Base-by-base conservation (phyloP, 1,139 yeast species). In the Scheffersomyces insectosa region DNA sequence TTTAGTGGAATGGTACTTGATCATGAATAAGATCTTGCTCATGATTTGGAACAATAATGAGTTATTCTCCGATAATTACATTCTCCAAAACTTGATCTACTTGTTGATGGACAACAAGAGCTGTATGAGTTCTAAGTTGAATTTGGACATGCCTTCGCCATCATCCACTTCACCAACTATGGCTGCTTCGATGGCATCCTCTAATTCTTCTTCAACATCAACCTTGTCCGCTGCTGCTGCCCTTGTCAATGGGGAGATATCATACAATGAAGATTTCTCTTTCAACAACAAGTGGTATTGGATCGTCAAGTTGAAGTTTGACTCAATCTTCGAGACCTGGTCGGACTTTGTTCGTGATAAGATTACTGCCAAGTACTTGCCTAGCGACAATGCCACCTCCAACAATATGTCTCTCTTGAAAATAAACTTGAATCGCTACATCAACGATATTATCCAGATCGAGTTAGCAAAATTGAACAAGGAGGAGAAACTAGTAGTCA, bases 1-100 rank as follows among this genome's bases (percentile, higher is more conserved):
- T 29, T 44, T 72, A 1, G 52, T 70, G 36, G 75, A 71, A 45
- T 72, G 77, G 77, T 70, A 67, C 49, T 48, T 72, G 34, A 62
- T 72, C 2, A 60, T 70, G 57, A 58, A 63, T 39, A 71, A 70
- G 50, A 49, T 68, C 2, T 56, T 72, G 39, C 38, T 53, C 9
- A 48, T 51, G 50, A 48, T 47, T 16, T 53, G 57, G 57, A 51
- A 41, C 38, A 39, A 41, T 28, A 50, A 54, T 1, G 50, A 46
- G n/a, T 33, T 49, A 28, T 54, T 54, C 38, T 53, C 51, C 13
- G 48, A 48, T 13, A 54, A 51, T 37, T 54, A 51, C 33, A 47
- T 54, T 12, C 42, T 54, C 27, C 56, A 54, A 27, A 51, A 50
- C 33, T 39, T 54, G 33, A 36, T 54, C 25, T 52, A 44, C 33